Percentiles rank a stretch among this genome's conserved stretches.
Evolutionary conservation across 2,329 filamentous ascomycete species (phyloP).

Genomic region (Botrytis galanthina): DNA sequence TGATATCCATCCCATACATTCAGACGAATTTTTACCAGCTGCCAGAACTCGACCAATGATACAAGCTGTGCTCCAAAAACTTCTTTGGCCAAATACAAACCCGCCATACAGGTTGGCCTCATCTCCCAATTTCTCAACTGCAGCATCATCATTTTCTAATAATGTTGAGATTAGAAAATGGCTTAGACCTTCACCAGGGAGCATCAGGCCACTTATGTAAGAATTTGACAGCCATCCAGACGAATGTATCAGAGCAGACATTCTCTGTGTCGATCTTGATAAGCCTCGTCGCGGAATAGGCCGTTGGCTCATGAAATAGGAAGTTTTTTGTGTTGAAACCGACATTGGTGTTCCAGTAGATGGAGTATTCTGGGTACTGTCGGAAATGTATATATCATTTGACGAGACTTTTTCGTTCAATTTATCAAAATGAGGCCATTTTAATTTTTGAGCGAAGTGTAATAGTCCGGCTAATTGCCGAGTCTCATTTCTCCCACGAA

Average conservation of each 20-base stretch:
- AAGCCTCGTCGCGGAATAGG: conserved; percentile 25
- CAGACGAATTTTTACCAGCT: conserved; percentile 58
- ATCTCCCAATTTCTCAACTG: conserved; percentile 56
- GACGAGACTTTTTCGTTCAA: conserved; percentile 35
- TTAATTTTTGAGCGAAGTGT: conserved; percentile 61
- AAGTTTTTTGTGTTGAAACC: conserved; percentile 33
- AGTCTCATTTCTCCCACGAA: conserved; percentile 48
- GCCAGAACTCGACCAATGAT: conserved; percentile 64
- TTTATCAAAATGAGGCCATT: conserved; percentile 59
- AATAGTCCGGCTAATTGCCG: conserved; percentile 60
- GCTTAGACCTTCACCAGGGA: conserved; percentile 61
- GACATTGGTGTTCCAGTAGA: conserved; percentile 35
- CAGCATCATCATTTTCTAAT: conserved; percentile 61
- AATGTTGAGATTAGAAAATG: conserved; percentile 66
- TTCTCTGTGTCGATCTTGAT: conserved; percentile 31
- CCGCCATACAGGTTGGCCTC: conserved; percentile 63
- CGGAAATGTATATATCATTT: conserved; percentile 35
- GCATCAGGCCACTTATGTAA: conserved; percentile 62
- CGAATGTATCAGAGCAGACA: conserved; percentile 56
- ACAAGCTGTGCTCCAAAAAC: conserved; percentile 67
- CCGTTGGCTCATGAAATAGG: conserved; percentile 35
- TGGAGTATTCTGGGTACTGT: conserved; percentile 31
- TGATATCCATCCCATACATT: conserved; percentile 69
- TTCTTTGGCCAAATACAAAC: conserved; percentile 61
- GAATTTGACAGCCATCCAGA: conserved; percentile 67